These are phyloP conservation scores for Oryza rufipogon DNA, from an alignment of 176 grass and related monocot genomes.

Conservation along the genomic window DNA sequence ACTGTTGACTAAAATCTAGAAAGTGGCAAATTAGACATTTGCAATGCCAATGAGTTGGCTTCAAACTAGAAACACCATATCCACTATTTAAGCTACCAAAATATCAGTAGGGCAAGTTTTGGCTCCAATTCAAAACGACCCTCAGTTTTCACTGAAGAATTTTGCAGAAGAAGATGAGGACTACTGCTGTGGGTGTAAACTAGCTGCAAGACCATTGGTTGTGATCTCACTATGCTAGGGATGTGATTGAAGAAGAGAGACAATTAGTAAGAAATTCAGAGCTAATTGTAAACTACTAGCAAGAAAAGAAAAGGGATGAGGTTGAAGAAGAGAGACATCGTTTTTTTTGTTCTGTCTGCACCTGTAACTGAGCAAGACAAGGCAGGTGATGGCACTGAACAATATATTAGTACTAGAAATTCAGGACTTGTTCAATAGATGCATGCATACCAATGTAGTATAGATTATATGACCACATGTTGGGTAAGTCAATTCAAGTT, in stretches of 20 bases:
- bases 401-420: not conserved
- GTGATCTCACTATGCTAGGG: not conserved
- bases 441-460: not conserved
- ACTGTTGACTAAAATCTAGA: no score
- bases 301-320: no score
- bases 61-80: no score
- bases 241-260: not conserved
- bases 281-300: no score
- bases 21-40: no score
- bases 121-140: no score
- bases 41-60: no score
- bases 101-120: no score
- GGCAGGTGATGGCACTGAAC: not conserved
- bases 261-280: no score
- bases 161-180: not conserved
- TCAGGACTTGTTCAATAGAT: not conserved
- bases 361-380: not conserved
- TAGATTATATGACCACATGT: not conserved
- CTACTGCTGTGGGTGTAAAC: not conserved
- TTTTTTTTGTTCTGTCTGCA: not conserved
- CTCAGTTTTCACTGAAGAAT: not conserved
- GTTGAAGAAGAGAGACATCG: no score
- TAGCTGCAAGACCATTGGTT: not conserved
- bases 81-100: no score
- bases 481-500: not conserved